A percentile compares a stretch with the other conserved stretches of the same genome.
phyloP scores from a whole-genome alignment of 2,329 filamentous ascomycete genomes.

The Monilinia fructicola region DNA sequence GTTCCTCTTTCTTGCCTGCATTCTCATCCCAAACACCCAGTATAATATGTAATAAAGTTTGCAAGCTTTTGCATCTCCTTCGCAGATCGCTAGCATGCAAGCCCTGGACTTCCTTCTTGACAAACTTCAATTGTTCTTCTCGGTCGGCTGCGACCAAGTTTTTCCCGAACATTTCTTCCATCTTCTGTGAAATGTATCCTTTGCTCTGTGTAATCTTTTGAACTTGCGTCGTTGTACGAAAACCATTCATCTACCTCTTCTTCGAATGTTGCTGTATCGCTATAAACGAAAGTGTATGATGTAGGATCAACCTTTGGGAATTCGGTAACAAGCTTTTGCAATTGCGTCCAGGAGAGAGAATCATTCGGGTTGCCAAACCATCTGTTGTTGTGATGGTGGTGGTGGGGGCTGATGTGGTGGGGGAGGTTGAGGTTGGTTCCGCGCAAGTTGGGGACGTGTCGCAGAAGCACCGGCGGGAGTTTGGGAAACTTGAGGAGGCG shows the following conservation, averaged over 20 bases:
- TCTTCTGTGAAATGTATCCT: conserved; percentile 72
- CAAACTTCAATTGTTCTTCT: conserved; percentile 56
- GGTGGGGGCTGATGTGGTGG: conserved; percentile 41
- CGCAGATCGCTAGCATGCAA: conserved; percentile 49
- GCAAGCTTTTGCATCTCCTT: conserved; percentile 54
- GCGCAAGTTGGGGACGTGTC: conserved; percentile 39
- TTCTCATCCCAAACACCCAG: conserved; percentile 71
- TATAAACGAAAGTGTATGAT: conserved; percentile 83
- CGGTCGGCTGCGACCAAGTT: conserved; percentile 64
- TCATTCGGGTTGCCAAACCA: conserved; percentile 51
- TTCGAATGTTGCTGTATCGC: conserved; percentile 69
- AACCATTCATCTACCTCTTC: conserved; percentile 99
- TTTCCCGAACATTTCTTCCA: conserved; percentile 59
- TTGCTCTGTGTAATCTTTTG: conserved; percentile 71
- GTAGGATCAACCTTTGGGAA: conserved; percentile 67
- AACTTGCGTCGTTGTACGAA: conserved; percentile 83
- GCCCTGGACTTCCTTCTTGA: conserved; percentile 52
- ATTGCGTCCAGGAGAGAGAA: conserved; percentile 72
- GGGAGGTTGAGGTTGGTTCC: conserved; percentile 43
- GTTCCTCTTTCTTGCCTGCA: conserved; percentile 48
- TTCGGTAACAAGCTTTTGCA: conserved; percentile 71
- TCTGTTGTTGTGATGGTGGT: conserved; percentile 34
- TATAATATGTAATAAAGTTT: conserved; percentile 59
- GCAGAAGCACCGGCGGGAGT: conserved; percentile 31
- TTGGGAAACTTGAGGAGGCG: conserved; percentile 32